Conservation (phyloP, 2,329 filamentous ascomycete genomes). For the Alternaria hordeiaustralica region DNA sequence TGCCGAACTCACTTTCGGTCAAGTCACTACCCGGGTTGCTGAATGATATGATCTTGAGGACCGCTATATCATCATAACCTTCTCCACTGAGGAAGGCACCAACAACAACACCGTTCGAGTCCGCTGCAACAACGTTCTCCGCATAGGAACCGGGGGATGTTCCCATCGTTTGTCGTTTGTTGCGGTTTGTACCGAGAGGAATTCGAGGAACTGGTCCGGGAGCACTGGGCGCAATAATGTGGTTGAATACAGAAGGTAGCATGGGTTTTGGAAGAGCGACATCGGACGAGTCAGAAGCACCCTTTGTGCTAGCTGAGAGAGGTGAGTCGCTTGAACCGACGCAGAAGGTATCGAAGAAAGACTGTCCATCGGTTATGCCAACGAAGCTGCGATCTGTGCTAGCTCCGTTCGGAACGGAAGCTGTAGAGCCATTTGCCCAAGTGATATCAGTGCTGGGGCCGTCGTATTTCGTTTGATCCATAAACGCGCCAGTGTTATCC, state of each 20-base stretch:
- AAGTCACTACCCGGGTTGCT: constrained; percentile 17
- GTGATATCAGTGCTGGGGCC: constrained; percentile 33
- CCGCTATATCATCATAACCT: constrained; percentile 46
- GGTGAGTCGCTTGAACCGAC: constrained; percentile 14
- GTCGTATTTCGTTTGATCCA: constrained; percentile 23
- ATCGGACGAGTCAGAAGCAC: neutral
- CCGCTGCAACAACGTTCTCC: constrained; percentile 17
- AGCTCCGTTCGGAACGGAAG: constrained; percentile 25
- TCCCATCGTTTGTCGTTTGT: constrained; percentile 25
- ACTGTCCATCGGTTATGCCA: constrained; percentile 41
- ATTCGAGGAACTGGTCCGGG: constrained; percentile 29
- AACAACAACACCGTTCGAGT: constrained; percentile 35
- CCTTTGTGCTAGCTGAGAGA: constrained; percentile 10
- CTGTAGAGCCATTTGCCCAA: constrained; percentile 40
- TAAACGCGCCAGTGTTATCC: constrained; percentile 22
- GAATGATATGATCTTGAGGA: constrained; percentile 54
- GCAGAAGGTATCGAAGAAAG: constrained; percentile 48
- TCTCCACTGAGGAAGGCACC: constrained; percentile 54
- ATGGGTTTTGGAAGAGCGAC: neutral
- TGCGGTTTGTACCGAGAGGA: constrained; percentile 22
- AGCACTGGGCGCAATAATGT: constrained; percentile 9
- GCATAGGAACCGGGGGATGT: constrained; percentile 10
- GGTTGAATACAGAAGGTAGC: neutral
- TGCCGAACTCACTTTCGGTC: constrained; percentile 16
- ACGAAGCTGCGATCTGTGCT: constrained; percentile 28